Evolutionary conservation across 345 rosid genomes (phyloP), one percentile per base, ranked within the genome.

Genomic region (Brassica carinata): DNA sequence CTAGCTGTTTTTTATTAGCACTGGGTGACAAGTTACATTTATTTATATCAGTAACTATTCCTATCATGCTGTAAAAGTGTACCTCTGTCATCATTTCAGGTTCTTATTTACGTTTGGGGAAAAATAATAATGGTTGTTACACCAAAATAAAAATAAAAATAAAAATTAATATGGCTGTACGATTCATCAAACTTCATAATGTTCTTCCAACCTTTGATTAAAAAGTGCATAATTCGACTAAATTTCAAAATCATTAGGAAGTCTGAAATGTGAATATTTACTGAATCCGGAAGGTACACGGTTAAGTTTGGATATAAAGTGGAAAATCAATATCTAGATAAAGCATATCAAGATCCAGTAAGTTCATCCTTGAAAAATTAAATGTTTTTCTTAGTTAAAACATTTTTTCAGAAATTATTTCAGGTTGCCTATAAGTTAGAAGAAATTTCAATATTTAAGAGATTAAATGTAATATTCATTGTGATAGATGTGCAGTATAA

Each of bases 121-220:
- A 43, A 40, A 43, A 43, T 38, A 43, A 51, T 14, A 3, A 4
- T 53, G 7, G 17, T 5, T 53, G 5, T 48, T 36, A 36, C 43
- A 36, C 43, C 10, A 36, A 29, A 68, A 7, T 38, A 17, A 26
- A 27, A 59, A 7, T 38, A 17, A 26, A 27, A 59, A 76, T n/a
- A 9, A 38, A 57, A 76, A 67, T 14, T 58, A 76, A 53, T 67
- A 55, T 77, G 45, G 69, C 29, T 38, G 30, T 51, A 57, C 29
- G 67, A 67, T 40, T 69, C 74, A 58, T 76, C 45, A 58, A 38
- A 76, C 63, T 19, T 70, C 53, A 70, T 70, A 62, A 69, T 68
- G 61, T 40, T 58, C 65, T 36, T 67, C 4, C 26, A 51, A 69
- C 80, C 48, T 43, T 18, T 9, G 27, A 55, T 62, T n/a, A 61